Conservation (phyloP, 495 filamentous ascomycete genomes). For the Hypomontagnella monticulosa region DNA sequence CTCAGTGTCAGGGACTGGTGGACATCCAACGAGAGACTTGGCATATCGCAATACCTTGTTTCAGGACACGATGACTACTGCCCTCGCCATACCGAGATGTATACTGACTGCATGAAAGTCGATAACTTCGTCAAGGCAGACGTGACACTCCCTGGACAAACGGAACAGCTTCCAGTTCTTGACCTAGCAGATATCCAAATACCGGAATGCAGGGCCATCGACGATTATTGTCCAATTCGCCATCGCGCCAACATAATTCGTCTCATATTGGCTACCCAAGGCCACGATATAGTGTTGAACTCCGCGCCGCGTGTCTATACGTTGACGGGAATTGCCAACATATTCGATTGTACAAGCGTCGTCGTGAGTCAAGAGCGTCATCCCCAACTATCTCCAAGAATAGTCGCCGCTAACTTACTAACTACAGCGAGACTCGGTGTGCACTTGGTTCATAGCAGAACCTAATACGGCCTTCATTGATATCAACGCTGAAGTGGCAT, state of each 20-base stretch:
- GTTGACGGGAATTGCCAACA: slow-evolving; percentile 66
- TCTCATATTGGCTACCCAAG: slow-evolving; percentile 63
- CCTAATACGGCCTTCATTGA: slow-evolving; percentile 57
- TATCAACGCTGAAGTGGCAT: slow-evolving; percentile 56
- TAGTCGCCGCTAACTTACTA: not conserved
- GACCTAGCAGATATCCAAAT: slow-evolving; percentile 21
- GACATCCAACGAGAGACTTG: slow-evolving; percentile 50
- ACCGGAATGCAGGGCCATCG: slow-evolving; percentile 44
- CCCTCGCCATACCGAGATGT: slow-evolving; percentile 23
- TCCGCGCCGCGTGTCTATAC: slow-evolving; percentile 74
- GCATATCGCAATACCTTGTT: slow-evolving; percentile 33
- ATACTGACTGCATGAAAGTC: slow-evolving; percentile 14
- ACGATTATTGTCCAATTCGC: slow-evolving; percentile 68
- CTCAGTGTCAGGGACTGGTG: slow-evolving; percentile 60
- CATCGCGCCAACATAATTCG: slow-evolving; percentile 70
- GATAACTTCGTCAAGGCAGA: not conserved
- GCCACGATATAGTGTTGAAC: slow-evolving; percentile 61
- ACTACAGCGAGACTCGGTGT: slow-evolving; percentile 44
- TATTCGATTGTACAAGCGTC: slow-evolving; percentile 60
- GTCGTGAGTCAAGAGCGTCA: slow-evolving; percentile 44
- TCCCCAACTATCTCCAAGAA: not conserved
- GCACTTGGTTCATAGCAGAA: slow-evolving; percentile 52
- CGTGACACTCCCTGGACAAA: not conserved
- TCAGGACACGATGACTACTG: slow-evolving; percentile 44
- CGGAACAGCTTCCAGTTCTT: not conserved